A percentile compares a stretch with the other conserved stretches of the same genome.
phyloP scores from a whole-genome alignment of 306 rosid species.

The Notholithocarpus densiflorus region DNA sequence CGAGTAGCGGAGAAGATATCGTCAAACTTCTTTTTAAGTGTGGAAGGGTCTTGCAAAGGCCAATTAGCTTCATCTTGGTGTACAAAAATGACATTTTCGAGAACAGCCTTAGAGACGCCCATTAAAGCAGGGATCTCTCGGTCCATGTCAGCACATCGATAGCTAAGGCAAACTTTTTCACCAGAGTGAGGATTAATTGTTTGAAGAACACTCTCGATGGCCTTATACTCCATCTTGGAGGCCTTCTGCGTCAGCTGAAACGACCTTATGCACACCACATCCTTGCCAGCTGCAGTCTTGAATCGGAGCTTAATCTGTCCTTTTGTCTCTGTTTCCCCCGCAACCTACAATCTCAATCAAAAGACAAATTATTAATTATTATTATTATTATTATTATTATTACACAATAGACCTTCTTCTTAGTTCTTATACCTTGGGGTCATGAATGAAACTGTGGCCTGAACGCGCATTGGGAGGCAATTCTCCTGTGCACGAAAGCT shows the following conservation, averaged over 20 bases:
- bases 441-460: conserved; percentile 97
- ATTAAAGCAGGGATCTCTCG: conserved; percentile 81
- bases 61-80: conserved; percentile 99
- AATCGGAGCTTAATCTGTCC: conserved; percentile 95
- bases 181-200: conserved; percentile 91
- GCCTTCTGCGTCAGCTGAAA: conserved; percentile 95
- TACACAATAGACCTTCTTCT: no score
- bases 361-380: neutral
- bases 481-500: conserved; percentile 97
- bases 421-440: conserved; percentile 74
- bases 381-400: no score
- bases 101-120: conserved; percentile 96
- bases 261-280: conserved; percentile 84
- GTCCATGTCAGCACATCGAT: conserved; percentile 98
- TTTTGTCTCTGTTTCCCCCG: conserved; percentile 94
- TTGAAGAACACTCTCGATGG: conserved; percentile 94
- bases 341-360: conserved; percentile 43
- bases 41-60: conserved; percentile 98
- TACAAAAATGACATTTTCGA: conserved; percentile 88
- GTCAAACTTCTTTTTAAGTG: conserved; percentile 87
- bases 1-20: conserved; percentile 95
- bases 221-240: conserved; percentile 93
- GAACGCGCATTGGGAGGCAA: conserved; percentile 95
- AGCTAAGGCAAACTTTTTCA: conserved; percentile 94
- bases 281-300: conserved; percentile 84